Conservation (phyloP, 306 rosid species). For the Trifolium dubium region DNA sequence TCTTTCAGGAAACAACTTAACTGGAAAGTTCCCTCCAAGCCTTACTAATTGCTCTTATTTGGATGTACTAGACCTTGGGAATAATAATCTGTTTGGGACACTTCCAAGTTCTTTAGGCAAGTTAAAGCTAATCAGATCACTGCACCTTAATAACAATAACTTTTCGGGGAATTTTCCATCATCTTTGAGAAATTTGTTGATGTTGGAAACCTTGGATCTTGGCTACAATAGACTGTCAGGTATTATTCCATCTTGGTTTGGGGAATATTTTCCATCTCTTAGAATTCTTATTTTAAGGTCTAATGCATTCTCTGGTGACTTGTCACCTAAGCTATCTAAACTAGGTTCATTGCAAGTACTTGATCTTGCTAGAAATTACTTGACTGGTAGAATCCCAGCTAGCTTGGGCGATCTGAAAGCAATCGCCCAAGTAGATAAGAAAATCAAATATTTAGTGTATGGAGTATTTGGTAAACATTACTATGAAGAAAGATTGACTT, state of each 20-base stretch:
- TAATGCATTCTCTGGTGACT: background rate
- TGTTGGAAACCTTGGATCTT: background rate
- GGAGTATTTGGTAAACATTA: background rate
- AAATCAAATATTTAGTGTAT: background rate
- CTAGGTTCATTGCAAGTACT: background rate
- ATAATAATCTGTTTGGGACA: background rate
- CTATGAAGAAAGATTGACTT: background rate
- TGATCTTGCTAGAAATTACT: slow-evolving; percentile 9
- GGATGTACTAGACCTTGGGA: slow-evolving; percentile 19
- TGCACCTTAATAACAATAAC: background rate
- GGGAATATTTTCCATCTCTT: background rate
- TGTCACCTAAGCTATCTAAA: background rate
- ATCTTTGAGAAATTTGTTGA: background rate
- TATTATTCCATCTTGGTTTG: slow-evolving; percentile 6
- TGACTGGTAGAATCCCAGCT: background rate
- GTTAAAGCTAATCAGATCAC: background rate
- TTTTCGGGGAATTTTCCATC: background rate
- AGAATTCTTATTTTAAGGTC: slow-evolving; percentile 10
- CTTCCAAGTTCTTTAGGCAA: background rate
- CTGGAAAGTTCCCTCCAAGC: background rate
- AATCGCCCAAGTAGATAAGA: background rate
- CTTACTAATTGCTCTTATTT: background rate
- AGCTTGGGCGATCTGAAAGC: background rate
- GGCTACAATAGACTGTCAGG: background rate
- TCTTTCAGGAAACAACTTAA: background rate